phyloP scores from a whole-genome alignment of 257 asterid species.

The Solanum ossicruentum region DNA sequence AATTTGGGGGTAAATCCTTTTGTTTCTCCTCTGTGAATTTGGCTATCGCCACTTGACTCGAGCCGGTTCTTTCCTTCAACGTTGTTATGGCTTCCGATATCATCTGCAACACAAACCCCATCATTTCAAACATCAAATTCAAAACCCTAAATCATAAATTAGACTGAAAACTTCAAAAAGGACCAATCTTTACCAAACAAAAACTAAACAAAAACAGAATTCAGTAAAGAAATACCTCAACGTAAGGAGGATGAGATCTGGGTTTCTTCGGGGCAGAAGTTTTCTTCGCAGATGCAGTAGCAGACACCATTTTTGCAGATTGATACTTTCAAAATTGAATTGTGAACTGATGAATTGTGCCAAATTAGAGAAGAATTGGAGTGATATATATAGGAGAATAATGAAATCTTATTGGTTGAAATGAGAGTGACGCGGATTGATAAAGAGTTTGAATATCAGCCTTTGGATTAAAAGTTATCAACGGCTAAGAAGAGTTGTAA shows the following conservation, averaged over 20 bases:
- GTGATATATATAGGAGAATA: background rate
- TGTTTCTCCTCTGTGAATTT: slow-evolving; percentile 56
- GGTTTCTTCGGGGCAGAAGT: slow-evolving; percentile 25
- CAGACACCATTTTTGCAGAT: background rate
- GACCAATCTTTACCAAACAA: background rate
- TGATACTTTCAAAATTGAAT: background rate
- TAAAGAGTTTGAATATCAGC: slow-evolving; percentile 1
- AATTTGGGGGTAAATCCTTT: slow-evolving; percentile 37
- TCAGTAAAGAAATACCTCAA: slow-evolving; percentile 22
- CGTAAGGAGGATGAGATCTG: slow-evolving; percentile 45
- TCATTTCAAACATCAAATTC: background rate
- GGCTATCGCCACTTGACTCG: slow-evolving; percentile 51
- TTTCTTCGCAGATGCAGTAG: slow-evolving; percentile 25
- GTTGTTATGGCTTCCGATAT: slow-evolving; percentile 39
- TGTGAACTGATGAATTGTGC: background rate
- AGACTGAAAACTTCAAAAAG: background rate
- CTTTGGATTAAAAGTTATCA: slow-evolving; percentile 24
- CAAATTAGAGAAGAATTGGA: slow-evolving; percentile 4
- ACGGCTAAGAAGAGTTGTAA: background rate
- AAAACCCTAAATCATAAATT: background rate
- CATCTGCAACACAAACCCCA: slow-evolving; percentile 23
- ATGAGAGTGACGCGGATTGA: slow-evolving; percentile 20
- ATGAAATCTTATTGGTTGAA: slow-evolving; percentile 21
- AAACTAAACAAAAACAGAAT: background rate
- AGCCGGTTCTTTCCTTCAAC: slow-evolving; percentile 48